A percentile compares a stretch with the other conserved stretches of the same genome.
These are phyloP conservation scores for Pezizomycotina sp. DNA, from an alignment of 2,329 filamentous ascomycete species.

Conservation along the genomic window DNA sequence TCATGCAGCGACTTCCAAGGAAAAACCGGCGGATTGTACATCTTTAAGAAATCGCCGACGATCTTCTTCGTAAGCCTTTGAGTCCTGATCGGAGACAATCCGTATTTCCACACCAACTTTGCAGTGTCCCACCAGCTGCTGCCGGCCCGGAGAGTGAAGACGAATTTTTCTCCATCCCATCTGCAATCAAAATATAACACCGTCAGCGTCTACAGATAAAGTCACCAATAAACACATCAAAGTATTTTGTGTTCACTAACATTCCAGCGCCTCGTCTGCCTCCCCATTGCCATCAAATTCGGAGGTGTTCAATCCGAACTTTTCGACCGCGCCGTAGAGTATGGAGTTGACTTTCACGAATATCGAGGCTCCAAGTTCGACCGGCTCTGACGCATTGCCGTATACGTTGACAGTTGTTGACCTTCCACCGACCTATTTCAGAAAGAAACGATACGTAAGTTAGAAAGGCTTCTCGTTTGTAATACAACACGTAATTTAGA, in stretches of 20 bases:
- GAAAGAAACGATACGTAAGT: too few relatives aligned
- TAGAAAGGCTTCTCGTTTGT: too few relatives aligned
- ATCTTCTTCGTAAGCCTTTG: constrained; percentile 54
- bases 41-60: constrained; percentile 54
- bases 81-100: constrained; percentile 56
- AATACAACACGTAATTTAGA: too few relatives aligned
- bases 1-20: constrained; percentile 65
- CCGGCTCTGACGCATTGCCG: constrained; percentile 45
- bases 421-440: constrained; percentile 67
- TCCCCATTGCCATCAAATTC: constrained; percentile 34
- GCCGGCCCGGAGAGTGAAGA: constrained; percentile 46
- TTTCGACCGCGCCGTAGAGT: constrained; percentile 52
- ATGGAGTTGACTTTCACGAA: constrained; percentile 78
- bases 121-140: constrained; percentile 63
- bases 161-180: constrained; percentile 66
- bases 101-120: constrained; percentile 74
- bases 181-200: constrained; percentile 41
- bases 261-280: constrained; percentile 19
- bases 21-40: constrained; percentile 70
- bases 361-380: constrained; percentile 83
- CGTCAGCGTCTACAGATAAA: not conserved
- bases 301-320: constrained; percentile 51
- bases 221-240: not conserved
- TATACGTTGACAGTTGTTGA: constrained; percentile 70
- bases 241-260: constrained; percentile 14